Evolutionary conservation across 2,329 filamentous ascomycete genomes (phyloP), one percentile per base, ranked within the genome.

Genomic region (Talaromyces albobiverticillius): DNA sequence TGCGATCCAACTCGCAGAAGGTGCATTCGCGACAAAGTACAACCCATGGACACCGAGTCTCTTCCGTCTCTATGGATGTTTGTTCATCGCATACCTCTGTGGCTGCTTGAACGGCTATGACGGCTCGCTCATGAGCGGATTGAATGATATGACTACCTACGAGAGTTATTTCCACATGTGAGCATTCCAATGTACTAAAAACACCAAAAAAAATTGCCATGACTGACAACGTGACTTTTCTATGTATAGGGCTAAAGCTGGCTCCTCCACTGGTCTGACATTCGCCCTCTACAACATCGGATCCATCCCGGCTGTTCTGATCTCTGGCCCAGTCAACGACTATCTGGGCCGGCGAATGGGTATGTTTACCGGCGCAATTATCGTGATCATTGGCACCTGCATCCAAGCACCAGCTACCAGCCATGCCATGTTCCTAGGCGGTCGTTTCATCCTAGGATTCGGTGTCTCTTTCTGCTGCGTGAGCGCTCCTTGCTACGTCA

Each of bases 401-500:
- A 62, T 83, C 23, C 77, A 81, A 62, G 73, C 73, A 3, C 73
- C 79, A 3, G 73, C 78, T 25, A 62, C 72, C 48, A 72, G 70
- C 46, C 55, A 58, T 7, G 72, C 67, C 3, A 76, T 79, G 55
- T 85, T 85, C 67, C 80, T 85, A 63, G 80, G 70, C 8, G 79
- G 79, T 7, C 71, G 79, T 22, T 81, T 82, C 59, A 60, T 81
- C 23, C 73, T 82, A 23, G 79, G 79, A 5, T 79, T 81, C 54
- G 83, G 83, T 29, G 82, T 84, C 38, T 76, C 79, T 6, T 82
- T 86, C 56, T 80, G 80, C 11, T 79, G 79, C 13, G 79, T 81
- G 3, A 82, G 82, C 18, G 83, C 80, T 1, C 84, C 83, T 1
- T 79, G 82, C 29, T 86, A 86, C 63, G 80, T 81, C 13, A 80